phyloP scores from a whole-genome alignment of 495 filamentous ascomycete genomes.

The Penicillium paradoxum region DNA sequence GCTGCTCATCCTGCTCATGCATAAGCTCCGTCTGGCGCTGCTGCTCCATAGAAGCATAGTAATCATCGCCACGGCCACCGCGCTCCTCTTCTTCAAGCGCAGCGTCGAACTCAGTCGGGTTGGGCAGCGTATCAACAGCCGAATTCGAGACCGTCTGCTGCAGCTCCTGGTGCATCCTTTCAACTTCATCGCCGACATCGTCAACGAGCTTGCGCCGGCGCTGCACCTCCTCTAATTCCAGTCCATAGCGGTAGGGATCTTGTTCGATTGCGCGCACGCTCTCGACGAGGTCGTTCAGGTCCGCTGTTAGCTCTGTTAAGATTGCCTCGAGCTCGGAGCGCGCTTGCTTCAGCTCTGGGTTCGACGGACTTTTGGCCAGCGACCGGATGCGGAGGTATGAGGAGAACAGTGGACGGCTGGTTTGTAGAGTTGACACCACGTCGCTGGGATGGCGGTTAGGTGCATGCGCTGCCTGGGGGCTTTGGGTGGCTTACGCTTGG shows the following conservation, averaged over 20 bases:
- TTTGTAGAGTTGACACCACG: slow-evolving; percentile 73
- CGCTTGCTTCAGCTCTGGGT: slow-evolving; percentile 82
- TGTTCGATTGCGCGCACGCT: slow-evolving; percentile 84
- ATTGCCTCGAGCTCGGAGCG: slow-evolving; percentile 75
- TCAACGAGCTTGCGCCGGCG: slow-evolving; percentile 78
- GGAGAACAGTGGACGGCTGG: slow-evolving; percentile 78
- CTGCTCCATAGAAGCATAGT: slow-evolving; percentile 83
- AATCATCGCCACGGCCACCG: slow-evolving; percentile 51
- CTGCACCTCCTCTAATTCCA: slow-evolving; percentile 76
- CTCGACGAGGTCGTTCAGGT: slow-evolving; percentile 83
- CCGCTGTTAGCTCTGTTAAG: slow-evolving; percentile 71
- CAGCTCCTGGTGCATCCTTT: slow-evolving; percentile 83
- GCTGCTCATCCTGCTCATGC: slow-evolving; percentile 88
- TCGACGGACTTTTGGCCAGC: slow-evolving; percentile 60
- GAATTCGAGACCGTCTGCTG: slow-evolving; percentile 43
- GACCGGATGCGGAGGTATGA: slow-evolving; percentile 96
- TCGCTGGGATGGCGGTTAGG: slow-evolving; percentile 52
- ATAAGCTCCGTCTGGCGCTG: slow-evolving; percentile 87
- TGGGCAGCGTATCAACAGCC: slow-evolving; percentile 50
- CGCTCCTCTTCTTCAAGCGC: slow-evolving; percentile 31
- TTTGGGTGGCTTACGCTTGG: slow-evolving; percentile 58
- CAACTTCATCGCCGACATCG: slow-evolving; percentile 82
- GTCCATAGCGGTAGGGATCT: slow-evolving; percentile 84
- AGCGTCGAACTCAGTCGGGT: slow-evolving; percentile 64
- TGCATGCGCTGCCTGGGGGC: no score